phyloP scores from a whole-genome alignment of 2,329 filamentous ascomycete genomes.

The Pseudopyricularia javanii region DNA sequence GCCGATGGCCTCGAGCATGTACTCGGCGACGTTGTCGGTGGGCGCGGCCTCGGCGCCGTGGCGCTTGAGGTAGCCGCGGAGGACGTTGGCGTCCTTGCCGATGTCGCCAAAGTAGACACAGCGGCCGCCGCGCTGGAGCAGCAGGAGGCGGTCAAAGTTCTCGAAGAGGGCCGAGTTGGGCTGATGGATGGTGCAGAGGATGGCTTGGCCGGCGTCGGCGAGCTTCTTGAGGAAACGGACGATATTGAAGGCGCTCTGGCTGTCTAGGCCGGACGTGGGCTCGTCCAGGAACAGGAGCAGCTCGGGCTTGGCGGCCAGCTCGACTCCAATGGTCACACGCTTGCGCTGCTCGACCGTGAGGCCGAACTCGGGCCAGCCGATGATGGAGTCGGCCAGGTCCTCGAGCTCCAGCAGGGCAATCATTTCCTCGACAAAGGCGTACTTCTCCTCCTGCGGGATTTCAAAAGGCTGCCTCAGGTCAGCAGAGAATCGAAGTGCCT shows the following conservation, averaged over 20 bases:
- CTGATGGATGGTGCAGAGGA: conserved; percentile 86
- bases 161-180: conserved; percentile 79
- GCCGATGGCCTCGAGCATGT: conserved; percentile 77
- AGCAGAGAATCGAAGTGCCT: conserved; percentile 51
- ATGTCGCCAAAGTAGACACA: conserved; percentile 83
- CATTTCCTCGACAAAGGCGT: conserved; percentile 45
- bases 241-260: conserved; percentile 63
- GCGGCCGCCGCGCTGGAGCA: conserved; percentile 66
- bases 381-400: conserved; percentile 44
- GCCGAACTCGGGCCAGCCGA: conserved; percentile 53
- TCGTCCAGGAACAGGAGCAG: conserved; percentile 69
- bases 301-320: conserved; percentile 72
- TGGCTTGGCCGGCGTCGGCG: conserved; percentile 69
- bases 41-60: conserved; percentile 47
- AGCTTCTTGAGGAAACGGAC: conserved; percentile 68
- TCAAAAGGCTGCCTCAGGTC: conserved; percentile 44
- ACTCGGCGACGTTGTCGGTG: conserved; percentile 55
- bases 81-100: conserved; percentile 56
- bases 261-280: conserved; percentile 64
- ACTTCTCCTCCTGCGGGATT: conserved; percentile 40
- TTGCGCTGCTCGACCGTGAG: conserved; percentile 54
- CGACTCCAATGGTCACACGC: conserved; percentile 84
- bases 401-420: conserved; percentile 48
- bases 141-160: conserved; percentile 71
- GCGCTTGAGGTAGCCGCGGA: conserved; percentile 51